Evolutionary conservation across 163 green algal genomes (phyloP).

Genomic region (Smithsoniella earleae): DNA sequence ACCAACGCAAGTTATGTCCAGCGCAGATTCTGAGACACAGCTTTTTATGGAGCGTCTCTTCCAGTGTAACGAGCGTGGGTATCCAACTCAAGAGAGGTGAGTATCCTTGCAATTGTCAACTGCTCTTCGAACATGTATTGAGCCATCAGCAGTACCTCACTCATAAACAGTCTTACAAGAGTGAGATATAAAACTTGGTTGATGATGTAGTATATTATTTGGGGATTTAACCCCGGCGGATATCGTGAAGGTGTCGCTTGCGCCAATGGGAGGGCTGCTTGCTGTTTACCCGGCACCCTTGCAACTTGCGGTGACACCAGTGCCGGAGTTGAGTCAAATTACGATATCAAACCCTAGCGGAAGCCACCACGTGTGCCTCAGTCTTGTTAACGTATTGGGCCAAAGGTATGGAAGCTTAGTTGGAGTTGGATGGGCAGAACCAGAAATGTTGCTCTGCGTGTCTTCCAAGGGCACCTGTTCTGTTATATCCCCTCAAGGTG

Average conservation of each 20-base stretch:
- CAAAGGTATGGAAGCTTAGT: neutral
- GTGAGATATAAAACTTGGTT: neutral
- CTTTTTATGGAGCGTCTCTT: neutral
- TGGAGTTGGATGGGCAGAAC: neutral
- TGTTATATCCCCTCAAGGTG: neutral
- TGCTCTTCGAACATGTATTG: neutral
- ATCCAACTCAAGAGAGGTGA: neutral
- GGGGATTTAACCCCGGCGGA: conserved; percentile 8
- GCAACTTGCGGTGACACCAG: neutral
- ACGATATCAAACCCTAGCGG: conserved; percentile 13
- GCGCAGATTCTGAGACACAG: neutral
- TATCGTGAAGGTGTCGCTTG: neutral
- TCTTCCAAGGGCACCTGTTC: neutral
- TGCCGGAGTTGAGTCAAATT: neutral
- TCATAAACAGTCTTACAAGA: neutral
- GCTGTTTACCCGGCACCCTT: neutral
- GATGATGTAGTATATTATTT: neutral
- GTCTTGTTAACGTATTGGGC: neutral
- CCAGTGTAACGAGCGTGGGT: neutral
- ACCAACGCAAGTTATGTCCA: too few species aligned
- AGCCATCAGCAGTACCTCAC: neutral
- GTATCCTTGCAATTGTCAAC: neutral
- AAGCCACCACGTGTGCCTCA: neutral
- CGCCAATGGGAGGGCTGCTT: neutral
- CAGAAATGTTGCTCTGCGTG: neutral